phyloP scores from a whole-genome alignment of 768 basidiomycete genomes.

The Chalciporus sphaerocephalus region DNA sequence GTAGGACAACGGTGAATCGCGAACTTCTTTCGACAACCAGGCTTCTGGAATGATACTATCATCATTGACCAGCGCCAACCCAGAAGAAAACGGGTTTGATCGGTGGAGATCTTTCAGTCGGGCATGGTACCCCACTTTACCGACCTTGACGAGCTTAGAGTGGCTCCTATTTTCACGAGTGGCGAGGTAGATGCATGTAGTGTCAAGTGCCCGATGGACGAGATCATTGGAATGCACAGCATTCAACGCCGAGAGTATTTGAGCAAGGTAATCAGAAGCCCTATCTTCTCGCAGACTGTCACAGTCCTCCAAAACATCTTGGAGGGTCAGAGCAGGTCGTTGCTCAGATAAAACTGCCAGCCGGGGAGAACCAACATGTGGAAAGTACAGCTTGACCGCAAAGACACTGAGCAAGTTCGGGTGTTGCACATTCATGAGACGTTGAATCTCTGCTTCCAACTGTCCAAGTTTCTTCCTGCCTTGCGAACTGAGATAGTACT shows the following conservation, averaged over 20 bases:
- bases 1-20: constrained; percentile 75
- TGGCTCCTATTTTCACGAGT: constrained; percentile 47
- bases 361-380: constrained; percentile 48
- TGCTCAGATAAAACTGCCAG: constrained; percentile 71
- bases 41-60: constrained; percentile 26
- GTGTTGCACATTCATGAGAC: constrained; percentile 55
- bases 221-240: constrained; percentile 61
- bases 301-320: constrained; percentile 73
- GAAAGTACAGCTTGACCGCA: constrained; percentile 59
- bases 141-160: constrained; percentile 68
- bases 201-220: constrained; percentile 65
- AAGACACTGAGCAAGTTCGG: constrained; percentile 62
- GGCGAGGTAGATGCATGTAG: constrained; percentile 58
- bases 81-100: constrained; percentile 69
- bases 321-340: constrained; percentile 57
- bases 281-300: constrained; percentile 70
- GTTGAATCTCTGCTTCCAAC: constrained; percentile 62
- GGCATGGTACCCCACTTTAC: constrained; percentile 66
- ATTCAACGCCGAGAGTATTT: constrained; percentile 67
- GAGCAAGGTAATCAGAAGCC: constrained; percentile 67
- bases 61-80: constrained; percentile 13
- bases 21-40: constrained; percentile 64
- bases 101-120: constrained; percentile 75
- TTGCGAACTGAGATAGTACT: constrained; percentile 65
- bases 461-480: constrained; percentile 69